Conservation (phyloP, 2,329 filamentous ascomycete species). For the Scedosporium apiospermum region DNA sequence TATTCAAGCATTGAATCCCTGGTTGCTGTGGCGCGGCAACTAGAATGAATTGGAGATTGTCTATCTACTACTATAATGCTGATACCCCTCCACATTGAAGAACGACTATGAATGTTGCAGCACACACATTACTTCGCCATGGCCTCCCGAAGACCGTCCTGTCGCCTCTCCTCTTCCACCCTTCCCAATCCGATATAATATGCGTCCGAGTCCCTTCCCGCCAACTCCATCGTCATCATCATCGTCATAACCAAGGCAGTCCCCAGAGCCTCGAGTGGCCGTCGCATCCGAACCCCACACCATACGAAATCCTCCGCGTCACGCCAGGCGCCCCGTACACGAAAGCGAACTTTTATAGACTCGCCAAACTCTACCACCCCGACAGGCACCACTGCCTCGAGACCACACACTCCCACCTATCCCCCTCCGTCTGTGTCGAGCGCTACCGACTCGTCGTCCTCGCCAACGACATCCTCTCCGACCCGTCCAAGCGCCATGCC, state of each 20-base stretch:
- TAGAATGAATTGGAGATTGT: background rate
- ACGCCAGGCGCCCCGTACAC: conserved; percentile 54
- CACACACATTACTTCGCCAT: background rate
- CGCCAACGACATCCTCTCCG: conserved; percentile 79
- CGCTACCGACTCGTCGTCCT: conserved; percentile 83
- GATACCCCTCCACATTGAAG: background rate
- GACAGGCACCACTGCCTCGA: conserved; percentile 37
- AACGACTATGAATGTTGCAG: background rate
- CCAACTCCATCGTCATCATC: background rate
- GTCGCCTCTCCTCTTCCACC: background rate
- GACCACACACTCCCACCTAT: conserved; percentile 10
- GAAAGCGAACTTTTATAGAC: conserved; percentile 76
- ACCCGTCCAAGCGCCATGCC: conserved; percentile 65
- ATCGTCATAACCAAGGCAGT: background rate
- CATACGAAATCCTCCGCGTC: conserved; percentile 76
- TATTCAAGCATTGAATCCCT: too few species aligned
- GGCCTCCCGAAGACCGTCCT: background rate
- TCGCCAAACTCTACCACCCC: conserved; percentile 94
- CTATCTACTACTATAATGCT: background rate
- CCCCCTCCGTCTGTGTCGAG: conserved; percentile 47
- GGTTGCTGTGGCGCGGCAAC: background rate
- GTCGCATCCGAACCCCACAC: conserved; percentile 50
- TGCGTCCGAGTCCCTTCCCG: background rate
- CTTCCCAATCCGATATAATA: background rate
- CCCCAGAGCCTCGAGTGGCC: conserved; percentile 31